Base-by-base conservation (phyloP, 2,329 filamentous ascomycete species). In the Harringtonia aguacate region DNA sequence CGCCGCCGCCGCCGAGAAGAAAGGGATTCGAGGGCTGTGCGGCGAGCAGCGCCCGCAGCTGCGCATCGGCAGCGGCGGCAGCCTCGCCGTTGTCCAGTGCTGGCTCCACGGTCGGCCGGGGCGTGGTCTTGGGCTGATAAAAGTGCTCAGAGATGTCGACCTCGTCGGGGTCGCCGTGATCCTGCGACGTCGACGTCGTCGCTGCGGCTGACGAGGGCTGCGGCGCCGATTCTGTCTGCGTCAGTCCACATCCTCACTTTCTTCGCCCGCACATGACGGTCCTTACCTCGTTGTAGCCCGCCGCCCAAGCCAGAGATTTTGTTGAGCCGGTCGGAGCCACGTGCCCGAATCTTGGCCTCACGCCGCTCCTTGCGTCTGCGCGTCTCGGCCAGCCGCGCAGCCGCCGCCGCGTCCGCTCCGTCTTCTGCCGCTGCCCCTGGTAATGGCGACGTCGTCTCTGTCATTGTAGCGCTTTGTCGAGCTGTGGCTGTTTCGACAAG, bases 71-170 rank as follows among this genome's bases (percentile, higher is more conserved):
- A 37, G 75, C 57, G 36, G 61, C 28, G 24, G n/a, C 30, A n/a
- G n/a, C n/a, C n/a, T 4, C 36, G 12, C 21, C 36, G 15, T 29
- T 28, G 27, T 28, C 33, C 8, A 30, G 28, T 14, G 42, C 34
- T 20, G 60, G 53, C 47, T 63, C 58, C 42, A 57, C 48, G 33
- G 55, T 50, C 28, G 61, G 53, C 41, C 67, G 55, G 42, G 65
- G 62, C 20, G 64, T 53, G 34, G 67, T 65, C 10, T 64, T 62
- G 21, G 65, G 80, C 29, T 72, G 62, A 61, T 83, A 84, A 61
- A 73, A 81, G 63, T 85, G 82, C 50, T 81, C 64, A n/a, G 82
- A 85, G 52, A 90, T 87, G 59, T 89, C 84, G 50, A 86, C 73
- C 60, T 88, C 85, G 6, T 80, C 83, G 7, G 84, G 84, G 54